Conservation (phyloP, 257 asterid species). For the Solanum pinnatisectum region DNA sequence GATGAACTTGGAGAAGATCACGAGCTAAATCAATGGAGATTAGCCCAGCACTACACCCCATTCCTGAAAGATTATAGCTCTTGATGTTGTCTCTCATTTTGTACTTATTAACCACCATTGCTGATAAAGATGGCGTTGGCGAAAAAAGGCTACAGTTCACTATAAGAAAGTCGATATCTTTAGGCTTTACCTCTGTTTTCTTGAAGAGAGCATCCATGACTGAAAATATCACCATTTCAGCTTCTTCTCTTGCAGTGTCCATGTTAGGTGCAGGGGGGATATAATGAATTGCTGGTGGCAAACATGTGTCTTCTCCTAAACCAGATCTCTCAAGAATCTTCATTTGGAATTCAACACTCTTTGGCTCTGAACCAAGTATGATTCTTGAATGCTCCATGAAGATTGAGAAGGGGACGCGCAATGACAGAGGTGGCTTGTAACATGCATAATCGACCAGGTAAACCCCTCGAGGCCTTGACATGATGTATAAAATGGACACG, state of each 20-base stretch:
- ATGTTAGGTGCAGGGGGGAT: conserved; percentile 33
- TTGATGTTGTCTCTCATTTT: conserved; percentile 41
- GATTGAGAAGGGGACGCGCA: conserved; percentile 12
- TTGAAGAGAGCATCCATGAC: conserved; percentile 38
- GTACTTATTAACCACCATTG: conserved; percentile 59
- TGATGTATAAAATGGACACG: conserved; percentile 2
- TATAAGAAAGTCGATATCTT: conserved; percentile 32
- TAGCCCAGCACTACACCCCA: conserved; percentile 56
- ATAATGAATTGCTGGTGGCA: conserved; percentile 33
- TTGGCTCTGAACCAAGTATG: neutral
- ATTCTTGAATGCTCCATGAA: conserved; percentile 20
- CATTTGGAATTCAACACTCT: conserved; percentile 19
- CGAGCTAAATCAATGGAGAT: conserved; percentile 22
- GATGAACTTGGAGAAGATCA: conserved; percentile 14
- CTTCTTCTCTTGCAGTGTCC: conserved; percentile 33
- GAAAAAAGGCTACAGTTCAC: conserved; percentile 49
- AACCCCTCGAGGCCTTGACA: conserved; percentile 13
- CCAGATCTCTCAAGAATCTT: conserved; percentile 25
- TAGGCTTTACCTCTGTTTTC: conserved; percentile 33
- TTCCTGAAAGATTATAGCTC: conserved; percentile 56
- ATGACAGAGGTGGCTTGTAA: conserved; percentile 9
- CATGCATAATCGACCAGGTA: conserved; percentile 19
- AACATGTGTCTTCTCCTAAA: conserved; percentile 19
- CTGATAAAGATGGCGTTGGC: conserved; percentile 53
- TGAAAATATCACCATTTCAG: conserved; percentile 38